Evolutionary conservation across 768 basidiomycete genomes (phyloP).

Genomic region (Mycena polygramma): DNA sequence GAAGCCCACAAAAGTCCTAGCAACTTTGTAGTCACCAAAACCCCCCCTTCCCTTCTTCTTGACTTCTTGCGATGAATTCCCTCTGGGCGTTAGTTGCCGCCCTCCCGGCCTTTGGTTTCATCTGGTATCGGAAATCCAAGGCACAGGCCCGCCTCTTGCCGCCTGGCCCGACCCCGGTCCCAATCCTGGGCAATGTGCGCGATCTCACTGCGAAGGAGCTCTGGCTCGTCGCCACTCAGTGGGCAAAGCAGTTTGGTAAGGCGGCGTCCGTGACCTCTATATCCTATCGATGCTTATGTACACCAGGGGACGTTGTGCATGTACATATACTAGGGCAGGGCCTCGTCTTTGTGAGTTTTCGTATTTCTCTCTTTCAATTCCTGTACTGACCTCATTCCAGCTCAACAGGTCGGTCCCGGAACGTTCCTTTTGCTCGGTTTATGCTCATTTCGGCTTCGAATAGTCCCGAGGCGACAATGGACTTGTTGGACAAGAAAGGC

Average conservation of each 20-base stretch:
- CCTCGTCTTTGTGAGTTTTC: conserved; percentile 62
- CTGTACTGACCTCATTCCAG: background rate
- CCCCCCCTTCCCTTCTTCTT: conserved; percentile 16
- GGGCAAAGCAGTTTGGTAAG: conserved; percentile 76
- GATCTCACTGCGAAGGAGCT: conserved; percentile 73
- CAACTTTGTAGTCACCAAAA: background rate
- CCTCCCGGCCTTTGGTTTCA: conserved; percentile 54
- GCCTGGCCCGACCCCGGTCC: conserved; percentile 77
- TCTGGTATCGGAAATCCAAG: conserved; percentile 61
- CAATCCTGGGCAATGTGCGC: conserved; percentile 73
- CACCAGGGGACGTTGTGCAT: conserved; percentile 69
- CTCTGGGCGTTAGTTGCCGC: conserved; percentile 37
- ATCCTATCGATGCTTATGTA: conserved; percentile 25
- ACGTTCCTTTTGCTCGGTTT: background rate
- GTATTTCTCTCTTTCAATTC: background rate
- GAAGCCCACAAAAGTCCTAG: conserved; percentile 24
- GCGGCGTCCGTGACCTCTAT: conserved; percentile 14
- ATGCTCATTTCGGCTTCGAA: conserved; percentile 45
- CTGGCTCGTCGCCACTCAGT: conserved; percentile 72
- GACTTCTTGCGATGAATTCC: conserved; percentile 30
- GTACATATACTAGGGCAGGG: conserved; percentile 75
- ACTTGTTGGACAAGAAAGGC: conserved; percentile 79
- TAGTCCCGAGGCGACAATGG: conserved; percentile 67
- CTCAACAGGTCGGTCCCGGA: conserved; percentile 6
- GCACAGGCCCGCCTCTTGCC: conserved; percentile 60